Evolutionary conservation across 2,329 filamentous ascomycete species (phyloP).

Genomic region (Pseudopyricularia javanii): DNA sequence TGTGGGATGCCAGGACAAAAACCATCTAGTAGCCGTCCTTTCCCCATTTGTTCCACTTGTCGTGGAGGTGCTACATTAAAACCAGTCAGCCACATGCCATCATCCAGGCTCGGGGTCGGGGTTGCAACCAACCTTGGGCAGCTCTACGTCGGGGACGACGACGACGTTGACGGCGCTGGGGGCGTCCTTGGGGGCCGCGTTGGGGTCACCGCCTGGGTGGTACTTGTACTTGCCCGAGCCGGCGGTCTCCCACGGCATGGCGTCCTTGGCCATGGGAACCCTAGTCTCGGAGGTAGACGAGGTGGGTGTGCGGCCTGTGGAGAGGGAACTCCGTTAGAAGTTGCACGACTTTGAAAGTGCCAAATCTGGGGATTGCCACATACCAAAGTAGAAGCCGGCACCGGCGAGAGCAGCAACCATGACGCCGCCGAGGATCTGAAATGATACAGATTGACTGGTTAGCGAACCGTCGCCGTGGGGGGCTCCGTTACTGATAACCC

Average conservation of each 20-base stretch:
- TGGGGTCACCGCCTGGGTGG: conserved; percentile 75
- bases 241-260: conserved; percentile 82
- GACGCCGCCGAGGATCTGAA: conserved; percentile 76
- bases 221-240: conserved; percentile 60
- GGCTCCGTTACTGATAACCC: background rate
- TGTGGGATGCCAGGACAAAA: background rate
- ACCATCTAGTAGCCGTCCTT: conserved; percentile 73
- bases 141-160: conserved; percentile 82
- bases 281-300: conserved; percentile 67
- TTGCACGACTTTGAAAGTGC: background rate
- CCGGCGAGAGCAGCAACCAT: conserved; percentile 82
- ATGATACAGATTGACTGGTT: conserved; percentile 1
- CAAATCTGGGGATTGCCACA: background rate
- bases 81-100: background rate
- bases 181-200: conserved; percentile 67
- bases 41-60: conserved; percentile 99
- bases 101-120: background rate
- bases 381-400: conserved; percentile 84
- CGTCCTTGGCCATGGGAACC: conserved; percentile 60
- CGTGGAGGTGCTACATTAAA: conserved; percentile 62
- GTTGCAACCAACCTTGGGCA: conserved; percentile 59
- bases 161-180: conserved; percentile 93
- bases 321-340: background rate
- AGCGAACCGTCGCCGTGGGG: background rate
- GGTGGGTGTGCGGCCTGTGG: conserved; percentile 70